Evolutionary conservation across 2,329 filamentous ascomycete species (phyloP).

Genomic region (Hypomyces perniciosus): DNA sequence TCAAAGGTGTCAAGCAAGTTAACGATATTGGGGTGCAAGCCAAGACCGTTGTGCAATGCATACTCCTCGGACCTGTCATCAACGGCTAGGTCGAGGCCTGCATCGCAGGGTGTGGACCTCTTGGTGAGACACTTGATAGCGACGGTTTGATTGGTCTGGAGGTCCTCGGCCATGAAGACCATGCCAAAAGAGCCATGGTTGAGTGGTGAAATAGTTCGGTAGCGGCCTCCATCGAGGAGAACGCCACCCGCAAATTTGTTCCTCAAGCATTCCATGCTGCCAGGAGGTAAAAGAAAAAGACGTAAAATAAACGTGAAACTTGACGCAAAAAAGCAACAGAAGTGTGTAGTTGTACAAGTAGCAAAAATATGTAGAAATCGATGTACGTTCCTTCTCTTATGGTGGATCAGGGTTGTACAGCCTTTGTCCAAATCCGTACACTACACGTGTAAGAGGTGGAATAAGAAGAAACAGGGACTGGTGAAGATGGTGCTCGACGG

Average conservation of each 20-base stretch:
- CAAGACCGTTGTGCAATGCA: conserved; percentile 72
- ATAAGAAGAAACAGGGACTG: conserved; percentile 13
- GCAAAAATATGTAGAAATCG: conserved; percentile 11
- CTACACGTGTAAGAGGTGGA: conserved; percentile 11
- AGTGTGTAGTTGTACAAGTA: conserved; percentile 25
- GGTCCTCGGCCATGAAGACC: conserved; percentile 89
- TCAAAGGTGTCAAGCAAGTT: conserved; percentile 88
- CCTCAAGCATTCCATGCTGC: conserved; percentile 74
- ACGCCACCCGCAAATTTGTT: conserved; percentile 73
- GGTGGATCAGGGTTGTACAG: conserved; percentile 3
- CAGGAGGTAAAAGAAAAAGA: conserved; percentile 12
- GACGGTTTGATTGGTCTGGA: conserved; percentile 69
- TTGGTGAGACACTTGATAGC: conserved; percentile 97
- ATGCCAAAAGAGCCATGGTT: conserved; percentile 99
- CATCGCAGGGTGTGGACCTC: conserved; percentile 55
- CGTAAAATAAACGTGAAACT: conserved; percentile 13
- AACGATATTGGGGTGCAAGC: conserved; percentile 83
- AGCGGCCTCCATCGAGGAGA: conserved; percentile 74
- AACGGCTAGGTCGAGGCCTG: conserved; percentile 59
- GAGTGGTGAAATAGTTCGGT: conserved; percentile 84
- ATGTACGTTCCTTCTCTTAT: conserved; percentile 13
- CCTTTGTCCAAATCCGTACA: conserved; percentile 1
- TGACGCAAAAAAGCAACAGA: conserved; percentile 10
- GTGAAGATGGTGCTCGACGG: conserved; percentile 13
- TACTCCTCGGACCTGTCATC: conserved; percentile 82